Conservation (phyloP, 2,329 filamentous ascomycete genomes). For the Chalaropsis ovoidea region DNA sequence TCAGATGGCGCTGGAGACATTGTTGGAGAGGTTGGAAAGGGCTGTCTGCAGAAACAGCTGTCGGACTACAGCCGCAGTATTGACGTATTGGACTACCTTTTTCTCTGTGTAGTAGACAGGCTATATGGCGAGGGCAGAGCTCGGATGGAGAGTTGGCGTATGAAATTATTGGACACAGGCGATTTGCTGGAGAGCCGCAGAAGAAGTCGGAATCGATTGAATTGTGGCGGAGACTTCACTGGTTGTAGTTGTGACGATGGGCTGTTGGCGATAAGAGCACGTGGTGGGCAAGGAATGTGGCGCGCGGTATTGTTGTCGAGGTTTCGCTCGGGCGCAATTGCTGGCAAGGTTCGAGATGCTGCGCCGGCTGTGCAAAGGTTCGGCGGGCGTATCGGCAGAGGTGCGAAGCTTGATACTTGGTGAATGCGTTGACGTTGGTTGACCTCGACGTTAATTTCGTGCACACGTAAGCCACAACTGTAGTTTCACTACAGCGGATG, state of each 20-base stretch:
- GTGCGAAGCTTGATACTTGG: background rate
- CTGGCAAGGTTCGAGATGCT: background rate
- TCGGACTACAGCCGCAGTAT: background rate
- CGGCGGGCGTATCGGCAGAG: background rate
- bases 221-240: background rate
- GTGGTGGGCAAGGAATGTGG: background rate
- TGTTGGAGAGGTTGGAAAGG: constrained; percentile 6
- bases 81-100: background rate
- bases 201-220: background rate
- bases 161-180: background rate
- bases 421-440: constrained; percentile 6
- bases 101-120: background rate
- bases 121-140: constrained; percentile 3
- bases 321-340: background rate
- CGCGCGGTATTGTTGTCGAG: background rate
- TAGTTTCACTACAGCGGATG: constrained; percentile 7
- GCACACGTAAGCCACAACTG: constrained; percentile 26
- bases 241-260: too few species aligned
- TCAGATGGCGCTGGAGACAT: constrained; percentile 21
- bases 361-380: background rate
- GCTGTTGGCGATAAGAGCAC: background rate
- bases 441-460: constrained; percentile 17
- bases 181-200: background rate
- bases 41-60: constrained; percentile 5
- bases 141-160: background rate